Conservation (phyloP, 1,139 yeast species). For the Lodderomyces theae region DNA sequence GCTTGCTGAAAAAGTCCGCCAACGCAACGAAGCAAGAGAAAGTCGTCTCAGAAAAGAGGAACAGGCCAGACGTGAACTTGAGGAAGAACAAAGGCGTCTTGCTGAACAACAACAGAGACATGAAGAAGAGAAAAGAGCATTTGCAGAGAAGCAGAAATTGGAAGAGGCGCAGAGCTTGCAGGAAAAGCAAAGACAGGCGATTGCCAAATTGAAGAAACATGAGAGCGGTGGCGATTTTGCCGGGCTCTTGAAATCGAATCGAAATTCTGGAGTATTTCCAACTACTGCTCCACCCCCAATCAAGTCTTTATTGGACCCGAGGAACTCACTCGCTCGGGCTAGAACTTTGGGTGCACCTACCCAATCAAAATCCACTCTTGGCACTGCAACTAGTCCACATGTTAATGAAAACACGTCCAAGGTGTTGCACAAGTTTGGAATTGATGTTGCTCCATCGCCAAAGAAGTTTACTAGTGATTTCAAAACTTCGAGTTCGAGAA, state of each 20-base stretch:
- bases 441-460: conserved; percentile 34
- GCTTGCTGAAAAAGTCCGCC: conserved; percentile 30
- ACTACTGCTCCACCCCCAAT: conserved; percentile 8
- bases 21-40: conserved; percentile 30
- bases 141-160: conserved; percentile 5
- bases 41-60: conserved; percentile 21
- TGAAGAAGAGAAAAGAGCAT: conserved; percentile 13
- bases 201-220: conserved; percentile 29
- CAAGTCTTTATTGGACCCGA: conserved; percentile 39
- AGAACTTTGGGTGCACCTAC: conserved; percentile 32
- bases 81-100: conserved; percentile 14
- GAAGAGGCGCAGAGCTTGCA: conserved; percentile 19
- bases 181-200: conserved; percentile 32
- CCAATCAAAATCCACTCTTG: conserved; percentile 16
- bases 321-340: conserved; percentile 37
- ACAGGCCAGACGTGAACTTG: conserved; percentile 14
- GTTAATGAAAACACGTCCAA: conserved; percentile 24
- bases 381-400: conserved; percentile 11
- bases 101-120: conserved; percentile 16
- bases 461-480: conserved; percentile 22
- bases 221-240: conserved; percentile 29
- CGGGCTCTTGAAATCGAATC: conserved; percentile 16
- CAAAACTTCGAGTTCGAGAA: conserved; percentile 46
- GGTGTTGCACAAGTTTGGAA: conserved; percentile 46
- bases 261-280: conserved; percentile 22